Evolutionary conservation across 805 yeast genomes (phyloP), one percentile per base, ranked within the genome.

Genomic region (Wickerhamomyces bovis): DNA sequence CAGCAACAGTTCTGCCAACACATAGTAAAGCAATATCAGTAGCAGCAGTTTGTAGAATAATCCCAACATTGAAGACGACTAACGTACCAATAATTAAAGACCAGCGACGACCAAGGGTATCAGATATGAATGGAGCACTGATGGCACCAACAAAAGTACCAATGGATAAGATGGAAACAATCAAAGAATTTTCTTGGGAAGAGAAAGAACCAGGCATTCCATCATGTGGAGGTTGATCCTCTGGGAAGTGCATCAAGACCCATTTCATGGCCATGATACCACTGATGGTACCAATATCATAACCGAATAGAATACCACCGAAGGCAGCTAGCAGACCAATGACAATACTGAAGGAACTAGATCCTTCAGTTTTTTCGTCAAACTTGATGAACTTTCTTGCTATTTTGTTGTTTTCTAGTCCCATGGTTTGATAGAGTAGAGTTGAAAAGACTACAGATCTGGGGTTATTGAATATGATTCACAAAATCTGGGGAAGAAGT

Each of bases 141-240:
- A 83, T 65, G 33, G 88, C 83, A 48, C 89, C 90, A 50, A 73
- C 65, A 55, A 80, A 80, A 16, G 88, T 83, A 53, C 90, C 89
- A 48, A 80, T 71, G 19, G 87, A 80, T 46, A 83, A 70, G 46
- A 82, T 78, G 16, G 88, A 82, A 15, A 85, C 83, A 42, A 83
- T 77, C 38, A 84, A 59, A 41, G 81, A 77, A 51, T 78, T 63
- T 57, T 76, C 78, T 56, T 68, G 70, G 18, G 72, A 68, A 3
- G 67, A 65, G 50, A 76, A 76, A 4, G 47, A 53, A 36, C 61
- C 58, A 6, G 41, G 45, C 56, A 48, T 68, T 56, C 62, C 57
- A 65, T 73, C 76, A 45, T 53, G 44, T 30, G 59, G 56, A 13
- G 53, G 50, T 10, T 60, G 53, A 47, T 71, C 65, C 6, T 57